phyloP scores from a whole-genome alignment of 306 rosid species.

The Gleditsia sinensis region DNA sequence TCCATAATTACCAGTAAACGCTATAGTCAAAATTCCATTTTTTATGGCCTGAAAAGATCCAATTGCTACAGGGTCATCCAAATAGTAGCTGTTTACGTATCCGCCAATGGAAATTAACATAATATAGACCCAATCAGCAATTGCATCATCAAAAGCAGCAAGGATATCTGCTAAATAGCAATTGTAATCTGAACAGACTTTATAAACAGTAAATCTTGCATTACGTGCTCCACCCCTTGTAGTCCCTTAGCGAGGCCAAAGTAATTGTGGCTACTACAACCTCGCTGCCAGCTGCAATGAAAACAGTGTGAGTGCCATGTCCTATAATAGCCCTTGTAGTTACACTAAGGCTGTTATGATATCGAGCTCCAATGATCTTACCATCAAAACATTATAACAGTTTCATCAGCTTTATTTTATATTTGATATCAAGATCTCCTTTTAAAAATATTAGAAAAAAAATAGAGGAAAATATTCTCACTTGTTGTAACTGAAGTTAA shows the following conservation, averaged over 20 bases:
- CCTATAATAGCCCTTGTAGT: conserved; percentile 27
- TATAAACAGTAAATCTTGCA: conserved; percentile 40
- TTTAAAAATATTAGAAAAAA: background rate
- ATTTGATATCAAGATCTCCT: background rate
- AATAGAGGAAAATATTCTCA: background rate
- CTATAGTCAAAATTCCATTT: conserved; percentile 33
- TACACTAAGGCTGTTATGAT: background rate
- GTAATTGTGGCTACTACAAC: conserved; percentile 26
- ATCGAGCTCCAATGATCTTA: background rate
- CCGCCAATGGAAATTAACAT: conserved; percentile 5
- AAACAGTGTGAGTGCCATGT: conserved; percentile 33
- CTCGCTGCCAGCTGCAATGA: conserved; percentile 36
- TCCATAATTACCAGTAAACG: conserved; percentile 36
- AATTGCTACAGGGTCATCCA: conserved; percentile 1
- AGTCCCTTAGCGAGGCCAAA: conserved; percentile 24
- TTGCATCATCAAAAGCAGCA: no score
- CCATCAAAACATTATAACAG: background rate
- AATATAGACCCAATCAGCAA: conserved; percentile 36
- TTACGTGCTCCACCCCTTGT: conserved; percentile 35
- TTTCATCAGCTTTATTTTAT: background rate
- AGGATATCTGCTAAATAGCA: conserved; percentile 22
- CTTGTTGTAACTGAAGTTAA: conserved; percentile 34
- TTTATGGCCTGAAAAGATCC: conserved; percentile 41
- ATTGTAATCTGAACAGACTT: conserved; percentile 22
- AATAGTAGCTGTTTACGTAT: background rate